Evolutionary conservation across 192 early-diverging fungal genomes (phyloP), one percentile per base, ranked within the genome.

Genomic region (Jimgerdemannia lactiflua): DNA sequence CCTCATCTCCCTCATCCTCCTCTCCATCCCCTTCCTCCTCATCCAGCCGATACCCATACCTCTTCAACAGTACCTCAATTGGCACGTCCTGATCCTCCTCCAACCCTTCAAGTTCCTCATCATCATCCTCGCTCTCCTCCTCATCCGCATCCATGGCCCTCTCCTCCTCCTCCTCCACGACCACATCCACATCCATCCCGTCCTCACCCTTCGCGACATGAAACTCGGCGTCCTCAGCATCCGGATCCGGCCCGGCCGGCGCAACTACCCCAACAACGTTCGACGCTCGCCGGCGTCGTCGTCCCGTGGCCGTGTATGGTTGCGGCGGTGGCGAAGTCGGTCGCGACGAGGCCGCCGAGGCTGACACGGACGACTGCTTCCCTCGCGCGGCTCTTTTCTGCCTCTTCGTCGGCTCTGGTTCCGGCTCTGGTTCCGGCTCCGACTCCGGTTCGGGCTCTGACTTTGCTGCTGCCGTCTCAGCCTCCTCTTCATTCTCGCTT

Each of bases 21-120:
- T 67, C 65, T 20, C 68, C 63, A 1, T 42, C 78, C 70, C 74
- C 83, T 63, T 49, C 49, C 39, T 71, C 14, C 66, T 2, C 42
- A 49, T 65, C 64, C 64, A 65, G n/a, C 64, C n/a, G 64, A 43
- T 70, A 77, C 18, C 80, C 73, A 65, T 79, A 86, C 7, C 83
- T 74, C 67, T 78, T 86, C 20, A 76, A 8, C 4, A 77, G 68
- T 66, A 72, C 78, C 64, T 81, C 82, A n/a, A 80, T 80, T 7
- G 74, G 75, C 14, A 78, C 40, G 3, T 71, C 70, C 8, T 68
- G 29, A 43, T 78, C 82, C 65, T 70, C 67, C 68, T 65, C 76
- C 74, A 78, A 71, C 40, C 19, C 76, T 17, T 78, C 83, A 73
- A 80, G 71, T 71, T 70, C 81, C 2, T 66, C 69, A 64, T 82